Evolutionary conservation across 2,329 filamentous ascomycete species (phyloP).

Genomic region (Diaporthe nobilis): DNA sequence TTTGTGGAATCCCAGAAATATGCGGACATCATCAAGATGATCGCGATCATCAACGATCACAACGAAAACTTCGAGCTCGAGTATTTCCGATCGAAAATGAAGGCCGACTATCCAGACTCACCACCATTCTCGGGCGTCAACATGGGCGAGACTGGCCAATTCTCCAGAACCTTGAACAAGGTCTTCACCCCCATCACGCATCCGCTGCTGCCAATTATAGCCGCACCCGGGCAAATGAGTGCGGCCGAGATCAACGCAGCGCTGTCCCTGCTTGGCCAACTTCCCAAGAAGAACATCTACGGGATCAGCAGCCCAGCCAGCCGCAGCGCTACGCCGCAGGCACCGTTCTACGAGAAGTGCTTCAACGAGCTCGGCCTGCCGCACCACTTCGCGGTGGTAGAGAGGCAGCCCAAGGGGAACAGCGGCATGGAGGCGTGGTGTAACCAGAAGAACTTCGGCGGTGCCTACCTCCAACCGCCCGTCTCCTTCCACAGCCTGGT

Average conservation of each 20-base stretch:
- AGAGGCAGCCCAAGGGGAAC: constrained; percentile 75
- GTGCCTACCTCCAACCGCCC: constrained; percentile 84
- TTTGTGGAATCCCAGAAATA: constrained; percentile 81
- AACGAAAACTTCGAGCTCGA: constrained; percentile 93
- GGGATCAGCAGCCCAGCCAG: constrained; percentile 81
- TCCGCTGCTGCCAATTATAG: constrained; percentile 85
- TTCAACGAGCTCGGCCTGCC: constrained; percentile 89
- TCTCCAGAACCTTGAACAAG: constrained; percentile 86
- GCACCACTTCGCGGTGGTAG: constrained; percentile 82
- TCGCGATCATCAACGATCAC: constrained; percentile 83
- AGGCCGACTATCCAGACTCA: constrained; percentile 74
- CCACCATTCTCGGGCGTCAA: constrained; percentile 87
- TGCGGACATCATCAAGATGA: constrained; percentile 93
- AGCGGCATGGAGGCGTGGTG: constrained; percentile 80
- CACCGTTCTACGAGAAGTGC: constrained; percentile 88
- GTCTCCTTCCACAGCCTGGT: constrained; percentile 73
- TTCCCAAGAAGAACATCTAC: constrained; percentile 85
- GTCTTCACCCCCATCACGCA: constrained; percentile 92
- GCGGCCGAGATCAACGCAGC: constrained; percentile 88
- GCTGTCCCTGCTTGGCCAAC: constrained; percentile 82
- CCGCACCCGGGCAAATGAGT: constrained; percentile 87
- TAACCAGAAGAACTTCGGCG: constrained; percentile 82
- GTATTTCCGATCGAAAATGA: constrained; percentile 86
- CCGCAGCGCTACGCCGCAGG: constrained; percentile 76
- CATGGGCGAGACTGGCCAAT: constrained; percentile 88